phyloP scores from a whole-genome alignment of 192 early-diverging fungal genomes.

The Helicostylum pulchrum region DNA sequence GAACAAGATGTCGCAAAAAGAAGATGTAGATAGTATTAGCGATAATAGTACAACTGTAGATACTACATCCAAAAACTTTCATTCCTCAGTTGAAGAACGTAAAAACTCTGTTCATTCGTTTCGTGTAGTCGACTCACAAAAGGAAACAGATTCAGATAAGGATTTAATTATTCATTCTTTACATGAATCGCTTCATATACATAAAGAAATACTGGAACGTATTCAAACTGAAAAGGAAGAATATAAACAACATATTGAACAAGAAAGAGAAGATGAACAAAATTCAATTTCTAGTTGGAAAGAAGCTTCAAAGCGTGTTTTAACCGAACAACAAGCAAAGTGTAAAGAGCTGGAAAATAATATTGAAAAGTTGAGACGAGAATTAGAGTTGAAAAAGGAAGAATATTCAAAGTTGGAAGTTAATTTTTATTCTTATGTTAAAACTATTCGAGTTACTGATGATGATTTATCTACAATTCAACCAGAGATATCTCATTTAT shows the following conservation, averaged over 20 bases:
- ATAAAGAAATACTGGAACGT: conserved; percentile 21
- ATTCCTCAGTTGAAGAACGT: conserved; percentile 3
- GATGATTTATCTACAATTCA: conserved; percentile 49
- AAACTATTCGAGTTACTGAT: conserved; percentile 44
- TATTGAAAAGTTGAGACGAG: neutral
- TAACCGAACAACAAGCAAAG: neutral
- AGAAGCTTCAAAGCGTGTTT: neutral
- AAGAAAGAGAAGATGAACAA: conserved; percentile 4
- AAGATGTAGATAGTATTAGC: neutral
- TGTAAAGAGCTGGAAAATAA: conserved; percentile 3
- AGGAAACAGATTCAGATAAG: conserved; percentile 22
- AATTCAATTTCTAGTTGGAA: neutral
- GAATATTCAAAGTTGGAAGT: conserved; percentile 21
- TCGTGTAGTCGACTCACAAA: neutral
- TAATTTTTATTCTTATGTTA: conserved; percentile 27
- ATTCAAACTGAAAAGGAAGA: conserved; percentile 17
- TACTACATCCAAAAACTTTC: neutral
- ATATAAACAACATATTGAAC: conserved; percentile 8
- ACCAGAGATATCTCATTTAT: conserved; percentile 34
- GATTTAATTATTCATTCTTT: conserved; percentile 23
- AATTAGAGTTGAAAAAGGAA: conserved; percentile 14
- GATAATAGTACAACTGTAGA: neutral
- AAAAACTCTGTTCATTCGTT: neutral
- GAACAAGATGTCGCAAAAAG: conserved; percentile 1
- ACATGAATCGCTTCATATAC: conserved; percentile 20